phyloP scores from a whole-genome alignment of 768 basidiomycete species.

The Boletus vinaceobasis region DNA sequence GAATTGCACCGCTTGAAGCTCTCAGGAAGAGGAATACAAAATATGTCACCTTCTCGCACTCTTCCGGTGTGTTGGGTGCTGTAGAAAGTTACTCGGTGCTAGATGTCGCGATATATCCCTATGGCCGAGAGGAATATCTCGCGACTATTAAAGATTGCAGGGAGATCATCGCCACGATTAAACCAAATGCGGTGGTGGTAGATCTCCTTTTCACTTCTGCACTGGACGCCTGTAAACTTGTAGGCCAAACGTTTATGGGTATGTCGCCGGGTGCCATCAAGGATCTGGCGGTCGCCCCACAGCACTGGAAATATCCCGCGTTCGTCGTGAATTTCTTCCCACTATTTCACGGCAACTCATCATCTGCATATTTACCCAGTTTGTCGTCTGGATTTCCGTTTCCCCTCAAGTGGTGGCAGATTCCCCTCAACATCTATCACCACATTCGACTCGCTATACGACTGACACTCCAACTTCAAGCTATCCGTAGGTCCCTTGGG shows the following conservation, averaged over 20 bases:
- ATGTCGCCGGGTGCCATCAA: conserved; percentile 1
- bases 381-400: conserved; percentile 6
- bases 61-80: too few relatives aligned
- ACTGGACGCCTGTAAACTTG: conserved; percentile 3
- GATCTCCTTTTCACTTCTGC: neutral
- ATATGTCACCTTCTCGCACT: too few relatives aligned
- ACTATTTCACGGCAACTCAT: neutral
- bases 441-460: neutral
- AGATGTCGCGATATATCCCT: neutral
- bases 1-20: too few relatives aligned
- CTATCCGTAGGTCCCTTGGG: conserved; percentile 1
- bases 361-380: neutral
- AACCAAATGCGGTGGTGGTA: neutral
- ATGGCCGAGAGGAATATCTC: conserved; percentile 7
- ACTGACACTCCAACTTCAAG: too few relatives aligned
- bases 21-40: too few relatives aligned
- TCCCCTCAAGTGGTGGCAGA: conserved; percentile 16
- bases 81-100: too few relatives aligned
- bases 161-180: neutral
- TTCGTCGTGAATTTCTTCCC: neutral
- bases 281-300: neutral
- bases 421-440: conserved; percentile 9
- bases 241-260: neutral
- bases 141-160: neutral
- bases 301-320: conserved; percentile 11